Evolutionary conservation across 148 eudicot species (phyloP).

Genomic region (Rhododendron henanense): DNA sequence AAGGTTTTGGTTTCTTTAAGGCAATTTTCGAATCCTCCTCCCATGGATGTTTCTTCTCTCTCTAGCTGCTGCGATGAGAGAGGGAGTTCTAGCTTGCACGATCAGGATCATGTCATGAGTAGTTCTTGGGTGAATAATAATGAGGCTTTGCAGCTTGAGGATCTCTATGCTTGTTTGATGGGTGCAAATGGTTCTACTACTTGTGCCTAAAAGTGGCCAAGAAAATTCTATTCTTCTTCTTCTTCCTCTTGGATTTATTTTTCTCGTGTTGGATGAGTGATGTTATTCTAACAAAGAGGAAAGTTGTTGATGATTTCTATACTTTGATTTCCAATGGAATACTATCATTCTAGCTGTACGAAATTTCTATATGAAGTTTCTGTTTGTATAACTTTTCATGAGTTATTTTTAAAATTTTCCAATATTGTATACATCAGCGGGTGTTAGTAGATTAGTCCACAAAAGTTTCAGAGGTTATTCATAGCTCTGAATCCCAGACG

Average conservation of each 20-base stretch:
- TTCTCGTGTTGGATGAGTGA: not conserved
- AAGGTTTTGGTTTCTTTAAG: slow-evolving; percentile 1
- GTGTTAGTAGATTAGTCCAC: no score
- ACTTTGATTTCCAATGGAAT: not conserved
- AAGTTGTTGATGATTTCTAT: not conserved
- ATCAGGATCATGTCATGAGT: slow-evolving; percentile 8
- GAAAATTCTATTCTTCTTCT: not conserved
- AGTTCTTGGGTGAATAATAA: slow-evolving; percentile 19
- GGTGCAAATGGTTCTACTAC: slow-evolving; percentile 16
- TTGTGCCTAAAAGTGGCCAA: not conserved
- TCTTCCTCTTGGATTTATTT: not conserved
- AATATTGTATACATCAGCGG: no score
- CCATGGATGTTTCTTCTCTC: not conserved
- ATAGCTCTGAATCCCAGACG: no score
- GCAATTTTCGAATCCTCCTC: not conserved
- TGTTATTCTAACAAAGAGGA: not conserved
- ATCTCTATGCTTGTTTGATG: slow-evolving; percentile 37
- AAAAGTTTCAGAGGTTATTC: no score
- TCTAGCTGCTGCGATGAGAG: slow-evolving; percentile 26
- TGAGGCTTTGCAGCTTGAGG: slow-evolving; percentile 25
- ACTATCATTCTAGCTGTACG: not conserved
- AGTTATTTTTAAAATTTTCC: not conserved
- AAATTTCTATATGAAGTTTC: not conserved
- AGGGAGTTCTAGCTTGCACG: slow-evolving; percentile 25
- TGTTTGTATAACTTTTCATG: not conserved